A percentile compares a stretch with the other conserved stretches of the same genome.
These are phyloP conservation scores for Rhizoctonia solani DNA, from an alignment of 1,284 basidiomycete species.

Conservation along the genomic window DNA sequence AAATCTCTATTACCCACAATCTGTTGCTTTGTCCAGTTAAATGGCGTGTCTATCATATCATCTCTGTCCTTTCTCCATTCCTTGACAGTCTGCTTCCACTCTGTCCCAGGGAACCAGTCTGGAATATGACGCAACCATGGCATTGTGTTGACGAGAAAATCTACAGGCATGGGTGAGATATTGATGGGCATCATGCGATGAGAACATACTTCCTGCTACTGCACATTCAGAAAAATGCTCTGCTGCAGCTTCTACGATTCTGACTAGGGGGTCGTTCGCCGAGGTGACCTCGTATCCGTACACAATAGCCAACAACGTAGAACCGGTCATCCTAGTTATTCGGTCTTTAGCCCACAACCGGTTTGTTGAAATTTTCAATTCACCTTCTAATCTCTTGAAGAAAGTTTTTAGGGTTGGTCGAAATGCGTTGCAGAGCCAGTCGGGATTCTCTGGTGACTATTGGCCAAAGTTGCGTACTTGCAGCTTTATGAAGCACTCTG, in stretches of 20 bases:
- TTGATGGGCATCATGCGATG: background rate
- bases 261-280: background rate
- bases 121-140: background rate
- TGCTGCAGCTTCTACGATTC: background rate
- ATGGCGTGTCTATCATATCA: background rate
- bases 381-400: too few relatives aligned
- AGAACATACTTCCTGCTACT: background rate
- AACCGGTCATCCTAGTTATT: too few relatives aligned
- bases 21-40: background rate
- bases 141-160: background rate
- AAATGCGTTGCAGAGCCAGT: slow-evolving; percentile 7
- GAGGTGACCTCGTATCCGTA: background rate
- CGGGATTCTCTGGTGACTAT: background rate
- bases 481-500: background rate
- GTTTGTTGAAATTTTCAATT: too few relatives aligned
- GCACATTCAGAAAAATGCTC: background rate
- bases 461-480: slow-evolving; percentile 14
- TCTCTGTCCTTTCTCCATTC: background rate
- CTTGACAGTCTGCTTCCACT: background rate
- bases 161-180: background rate
- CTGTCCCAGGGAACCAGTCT: background rate
- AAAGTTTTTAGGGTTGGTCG: too few relatives aligned
- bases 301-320: too few relatives aligned
- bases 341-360: too few relatives aligned
- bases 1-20: background rate